Conservation (phyloP, 148 eudicot species). For the Mesembryanthemum crystallinum region DNA sequence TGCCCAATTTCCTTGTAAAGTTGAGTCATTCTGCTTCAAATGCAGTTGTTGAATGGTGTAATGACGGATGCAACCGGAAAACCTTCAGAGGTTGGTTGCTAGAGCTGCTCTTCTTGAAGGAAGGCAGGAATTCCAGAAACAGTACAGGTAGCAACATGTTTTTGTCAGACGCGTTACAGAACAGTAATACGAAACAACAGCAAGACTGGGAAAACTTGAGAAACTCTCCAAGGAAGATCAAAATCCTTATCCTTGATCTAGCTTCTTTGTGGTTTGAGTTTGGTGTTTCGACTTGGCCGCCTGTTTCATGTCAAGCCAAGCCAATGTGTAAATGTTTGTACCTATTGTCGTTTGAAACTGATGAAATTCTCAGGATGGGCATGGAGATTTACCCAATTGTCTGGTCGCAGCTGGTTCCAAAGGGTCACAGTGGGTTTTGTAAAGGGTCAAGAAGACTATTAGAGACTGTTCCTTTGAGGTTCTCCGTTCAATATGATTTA, state of each 20-base stretch:
- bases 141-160: conserved; percentile 8
- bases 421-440: not conserved
- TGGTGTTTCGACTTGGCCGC: too few species aligned
- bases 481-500: too few species aligned
- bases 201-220: not conserved
- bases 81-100: not conserved
- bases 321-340: too few species aligned
- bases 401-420: too few species aligned
- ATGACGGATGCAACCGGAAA: not conserved
- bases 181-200: not conserved
- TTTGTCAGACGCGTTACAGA: conserved; percentile 16
- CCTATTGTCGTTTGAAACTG: too few species aligned
- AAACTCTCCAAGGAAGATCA: not conserved
- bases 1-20: not conserved
- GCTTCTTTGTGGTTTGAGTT: too few species aligned
- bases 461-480: too few species aligned
- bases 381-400: too few species aligned
- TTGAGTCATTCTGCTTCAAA: not conserved
- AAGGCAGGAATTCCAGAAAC: not conserved
- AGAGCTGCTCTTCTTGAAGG: not conserved
- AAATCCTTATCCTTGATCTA: not conserved
- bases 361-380: too few species aligned
- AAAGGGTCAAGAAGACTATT: not conserved
- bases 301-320: too few species aligned
- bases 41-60: not conserved